phyloP scores from a whole-genome alignment of 768 basidiomycete species.

The Cystobasidium onofrii region DNA sequence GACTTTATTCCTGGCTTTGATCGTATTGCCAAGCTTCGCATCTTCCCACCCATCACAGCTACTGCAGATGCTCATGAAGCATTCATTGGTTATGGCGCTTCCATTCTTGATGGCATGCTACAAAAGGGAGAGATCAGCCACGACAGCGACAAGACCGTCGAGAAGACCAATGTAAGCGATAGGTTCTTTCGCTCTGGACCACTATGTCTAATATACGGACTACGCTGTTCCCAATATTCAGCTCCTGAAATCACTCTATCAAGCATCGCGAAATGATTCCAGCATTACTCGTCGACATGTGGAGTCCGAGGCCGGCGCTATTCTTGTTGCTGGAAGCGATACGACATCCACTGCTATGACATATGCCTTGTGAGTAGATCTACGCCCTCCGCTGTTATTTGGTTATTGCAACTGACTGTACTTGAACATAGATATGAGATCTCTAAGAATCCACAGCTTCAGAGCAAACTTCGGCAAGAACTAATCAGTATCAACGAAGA shows the following conservation, averaged over 20 bases:
- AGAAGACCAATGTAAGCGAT: background rate
- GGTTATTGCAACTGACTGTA: background rate
- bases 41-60: slow-evolving; percentile 8
- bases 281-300: background rate
- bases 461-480: background rate
- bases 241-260: background rate
- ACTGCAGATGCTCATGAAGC: slow-evolving; percentile 1
- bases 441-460: background rate
- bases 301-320: slow-evolving; percentile 2
- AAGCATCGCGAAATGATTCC: background rate
- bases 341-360: slow-evolving; percentile 22
- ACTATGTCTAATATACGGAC: background rate
- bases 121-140: background rate
- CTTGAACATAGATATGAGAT: background rate
- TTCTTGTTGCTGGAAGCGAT: slow-evolving; percentile 12
- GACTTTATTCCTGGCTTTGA: slow-evolving; percentile 11
- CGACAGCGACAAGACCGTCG: background rate
- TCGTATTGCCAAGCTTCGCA: background rate
- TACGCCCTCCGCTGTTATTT: too few species aligned
- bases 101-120: background rate
- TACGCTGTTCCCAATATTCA: background rate
- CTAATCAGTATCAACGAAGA: background rate
- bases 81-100: background rate
- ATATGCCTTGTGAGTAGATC: background rate
- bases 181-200: background rate